These are phyloP conservation scores for Penicillium sp. DNA, from an alignment of 2,329 filamentous ascomycete genomes.

Conservation along the genomic window DNA sequence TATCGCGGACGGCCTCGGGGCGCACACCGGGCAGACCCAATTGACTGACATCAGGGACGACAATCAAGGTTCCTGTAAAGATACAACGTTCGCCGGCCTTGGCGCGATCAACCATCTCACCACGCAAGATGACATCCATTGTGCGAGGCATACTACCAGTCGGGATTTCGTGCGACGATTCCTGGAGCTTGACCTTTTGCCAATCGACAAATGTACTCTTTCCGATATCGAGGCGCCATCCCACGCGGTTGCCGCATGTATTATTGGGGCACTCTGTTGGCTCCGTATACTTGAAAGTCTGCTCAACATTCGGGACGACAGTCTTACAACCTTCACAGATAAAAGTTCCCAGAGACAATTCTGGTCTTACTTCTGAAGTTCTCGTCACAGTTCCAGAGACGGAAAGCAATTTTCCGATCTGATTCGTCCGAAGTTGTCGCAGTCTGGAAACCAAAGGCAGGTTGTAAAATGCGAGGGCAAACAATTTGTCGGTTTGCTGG, in stretches of 20 bases:
- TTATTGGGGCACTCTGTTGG: constrained; percentile 88
- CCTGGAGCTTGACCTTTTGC: constrained; percentile 97
- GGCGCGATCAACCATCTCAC: constrained; percentile 93
- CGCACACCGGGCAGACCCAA: constrained; percentile 78
- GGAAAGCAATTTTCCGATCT: constrained; percentile 86
- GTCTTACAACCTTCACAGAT: constrained; percentile 79
- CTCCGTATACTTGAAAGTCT: constrained; percentile 95
- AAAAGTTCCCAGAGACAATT: constrained; percentile 86
- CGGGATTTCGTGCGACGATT: constrained; percentile 96
- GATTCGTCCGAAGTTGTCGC: constrained; percentile 72
- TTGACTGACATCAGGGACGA: constrained; percentile 93
- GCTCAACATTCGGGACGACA: constrained; percentile 81
- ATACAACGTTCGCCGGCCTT: constrained; percentile 98
- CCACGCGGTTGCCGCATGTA: constrained; percentile 75
- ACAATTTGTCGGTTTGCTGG: constrained; percentile 94
- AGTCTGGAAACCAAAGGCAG: constrained; percentile 77
- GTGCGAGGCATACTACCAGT: constrained; percentile 98
- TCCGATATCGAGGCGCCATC: constrained; percentile 94
- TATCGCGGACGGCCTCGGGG: constrained; percentile 76
- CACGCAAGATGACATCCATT: constrained; percentile 90
- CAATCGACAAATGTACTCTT: constrained; percentile 98
- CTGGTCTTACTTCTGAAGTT: constrained; percentile 91
- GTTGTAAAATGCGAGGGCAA: constrained; percentile 88
- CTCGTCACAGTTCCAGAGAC: constrained; percentile 95
- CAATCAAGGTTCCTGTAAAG: constrained; percentile 90